Evolutionary conservation across 2,329 filamentous ascomycete genomes (phyloP), one percentile per base, ranked within the genome.

Genomic region (Ophiognomonia clavigignenti-juglandacearum): DNA sequence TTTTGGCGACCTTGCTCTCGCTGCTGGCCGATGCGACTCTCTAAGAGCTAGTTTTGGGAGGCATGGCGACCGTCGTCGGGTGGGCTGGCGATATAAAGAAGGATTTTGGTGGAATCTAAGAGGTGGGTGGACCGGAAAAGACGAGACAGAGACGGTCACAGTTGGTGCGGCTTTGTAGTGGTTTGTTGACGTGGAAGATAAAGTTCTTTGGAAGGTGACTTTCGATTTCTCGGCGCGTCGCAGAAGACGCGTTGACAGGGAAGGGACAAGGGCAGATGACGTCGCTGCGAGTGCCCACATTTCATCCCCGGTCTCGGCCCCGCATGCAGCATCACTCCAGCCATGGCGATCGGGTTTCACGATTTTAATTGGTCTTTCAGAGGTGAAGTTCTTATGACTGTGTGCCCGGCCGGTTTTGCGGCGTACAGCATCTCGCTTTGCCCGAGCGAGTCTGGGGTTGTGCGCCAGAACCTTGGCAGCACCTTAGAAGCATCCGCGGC

Each of bases 1-100:
- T 45, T 27, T 45, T 45, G 14, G 43, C n/a, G n/a, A n/a, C 20
- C 6, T 18, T 34, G 10, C 31, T 23, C n/a, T 45, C 36, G n/a
- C n/a, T n/a, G 22, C 19, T 16, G 23, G 43, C 43, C 8, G 43
- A 14, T 4, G 43, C 43, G 13, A 23, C 11, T 22, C 43, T 23
- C 13, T 45, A 16, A 7, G 32, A 18, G 16, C n/a, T 16, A 5
- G 32, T 16, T 16, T 34, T 45, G 6, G 43, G 43, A 45, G 43
- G 43, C 43, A 45, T 45, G n/a, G 14, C n/a, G 13, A 6, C 16
- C 16, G 32, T n/a, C 29, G 13, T 5, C 7, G 4, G 32, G 19
- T 34, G 32, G 14, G 11, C 14, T 7, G 19, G 32, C 13, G 4
- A 13, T n/a, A n/a, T 10, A 31, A 13, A 13, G 4, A 31, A 31